Conservation (phyloP, 2,329 filamentous ascomycete species). For the Calonectria montana region DNA sequence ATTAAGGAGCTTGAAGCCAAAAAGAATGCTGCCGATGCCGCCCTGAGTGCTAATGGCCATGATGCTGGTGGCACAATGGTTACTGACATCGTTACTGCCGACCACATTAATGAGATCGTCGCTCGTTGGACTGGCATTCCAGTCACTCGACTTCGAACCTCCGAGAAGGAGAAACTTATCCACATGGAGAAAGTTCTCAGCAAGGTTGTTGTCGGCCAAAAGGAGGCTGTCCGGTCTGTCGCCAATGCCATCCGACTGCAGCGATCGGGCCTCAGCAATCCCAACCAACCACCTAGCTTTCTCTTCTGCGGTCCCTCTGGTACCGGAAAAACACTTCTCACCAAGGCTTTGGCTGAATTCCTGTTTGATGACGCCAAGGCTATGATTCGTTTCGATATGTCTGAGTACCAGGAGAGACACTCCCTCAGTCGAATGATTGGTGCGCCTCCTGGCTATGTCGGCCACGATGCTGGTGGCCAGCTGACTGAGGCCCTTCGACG, state of each 20-base stretch:
- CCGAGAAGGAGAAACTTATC: conserved; percentile 98
- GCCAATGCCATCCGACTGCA: conserved; percentile 97
- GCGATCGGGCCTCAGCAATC: conserved; percentile 92
- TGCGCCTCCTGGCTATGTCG: conserved; percentile 95
- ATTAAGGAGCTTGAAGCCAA: conserved; percentile 87
- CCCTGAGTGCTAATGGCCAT: conserved; percentile 64
- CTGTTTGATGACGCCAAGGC: conserved; percentile 96
- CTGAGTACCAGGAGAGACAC: conserved; percentile 98
- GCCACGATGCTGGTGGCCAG: conserved; percentile 95
- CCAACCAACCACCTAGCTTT: conserved; percentile 97
- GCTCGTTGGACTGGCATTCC: conserved; percentile 98
- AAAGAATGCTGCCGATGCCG: conserved; percentile 81
- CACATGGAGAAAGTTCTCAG: conserved; percentile 92
- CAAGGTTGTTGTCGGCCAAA: conserved; percentile 91
- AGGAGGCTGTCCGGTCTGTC: conserved; percentile 91
- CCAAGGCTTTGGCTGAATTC: conserved; percentile 97
- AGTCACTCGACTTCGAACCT: conserved; percentile 91
- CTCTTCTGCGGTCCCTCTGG: conserved; percentile 98
- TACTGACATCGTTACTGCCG: conserved; percentile 92
- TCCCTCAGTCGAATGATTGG: conserved; percentile 97
- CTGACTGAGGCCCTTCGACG: conserved; percentile 94
- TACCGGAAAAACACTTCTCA: conserved; percentile 97
- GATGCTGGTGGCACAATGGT: conserved; percentile 80
- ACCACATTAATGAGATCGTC: conserved; percentile 99
- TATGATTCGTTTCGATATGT: conserved; percentile 99